These are phyloP conservation scores for Bolboschoenoplectus hybrid DNA, from an alignment of 202 grass and related monocot species.

Conservation along the genomic window DNA sequence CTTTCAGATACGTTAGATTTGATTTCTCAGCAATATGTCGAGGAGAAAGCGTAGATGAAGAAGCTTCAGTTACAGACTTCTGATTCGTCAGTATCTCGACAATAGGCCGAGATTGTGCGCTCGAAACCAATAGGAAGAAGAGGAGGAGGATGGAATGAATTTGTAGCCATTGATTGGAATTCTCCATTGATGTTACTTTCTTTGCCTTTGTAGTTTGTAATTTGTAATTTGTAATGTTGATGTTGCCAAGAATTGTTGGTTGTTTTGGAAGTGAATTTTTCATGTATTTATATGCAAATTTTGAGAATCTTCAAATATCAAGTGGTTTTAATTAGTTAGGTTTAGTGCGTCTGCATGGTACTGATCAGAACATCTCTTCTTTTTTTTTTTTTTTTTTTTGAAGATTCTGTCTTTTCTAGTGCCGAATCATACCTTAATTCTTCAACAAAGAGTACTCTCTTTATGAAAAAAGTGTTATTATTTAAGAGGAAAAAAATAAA, in stretches of 20 bases:
- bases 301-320: not conserved
- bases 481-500: too few relatives aligned
- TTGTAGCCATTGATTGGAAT: not conserved
- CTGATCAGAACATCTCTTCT: too few relatives aligned
- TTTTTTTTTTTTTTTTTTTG: too few relatives aligned
- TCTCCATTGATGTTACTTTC: conserved; percentile 11
- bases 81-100: not conserved
- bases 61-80: not conserved
- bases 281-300: conserved; percentile 1
- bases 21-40: not conserved
- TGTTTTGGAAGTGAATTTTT: conserved; percentile 12
- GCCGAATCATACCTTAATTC: too few relatives aligned
- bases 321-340: not conserved
- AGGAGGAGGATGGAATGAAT: not conserved
- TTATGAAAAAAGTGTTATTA: too few relatives aligned
- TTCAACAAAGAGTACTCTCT: too few relatives aligned
- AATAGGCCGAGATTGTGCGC: conserved; percentile 20
- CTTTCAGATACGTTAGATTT: not conserved
- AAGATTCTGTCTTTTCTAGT: too few relatives aligned
- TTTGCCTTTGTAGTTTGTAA: not conserved
- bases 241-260: not conserved
- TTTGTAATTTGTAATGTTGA: conserved; percentile 10
- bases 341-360: too few relatives aligned
- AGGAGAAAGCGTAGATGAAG: not conserved
- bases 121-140: conserved; percentile 14